Percentiles rank a stretch among this genome's conserved stretches.
phyloP scores from a whole-genome alignment of 1,139 yeast genomes.

The Saccharomyces uvarum region DNA sequence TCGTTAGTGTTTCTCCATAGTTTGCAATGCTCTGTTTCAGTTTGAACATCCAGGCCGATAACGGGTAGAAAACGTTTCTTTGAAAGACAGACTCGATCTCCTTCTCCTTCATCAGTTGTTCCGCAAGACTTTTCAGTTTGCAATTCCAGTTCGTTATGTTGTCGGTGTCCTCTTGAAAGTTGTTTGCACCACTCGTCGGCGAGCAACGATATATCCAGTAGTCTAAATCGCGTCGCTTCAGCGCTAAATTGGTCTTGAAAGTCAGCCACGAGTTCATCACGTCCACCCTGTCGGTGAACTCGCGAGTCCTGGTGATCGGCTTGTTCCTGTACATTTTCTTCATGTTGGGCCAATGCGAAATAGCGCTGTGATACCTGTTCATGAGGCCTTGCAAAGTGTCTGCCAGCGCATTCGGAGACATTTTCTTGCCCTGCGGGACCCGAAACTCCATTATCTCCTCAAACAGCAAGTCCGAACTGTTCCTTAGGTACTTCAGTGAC shows the following conservation, averaged over 20 bases:
- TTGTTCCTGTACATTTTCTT: conserved; percentile 73
- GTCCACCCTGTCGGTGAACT: conserved; percentile 57
- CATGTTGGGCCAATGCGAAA: conserved; percentile 68
- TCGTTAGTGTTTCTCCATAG: conserved; percentile 54
- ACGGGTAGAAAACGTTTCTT: conserved; percentile 33
- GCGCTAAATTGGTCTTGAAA: conserved; percentile 58
- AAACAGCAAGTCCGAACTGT: conserved; percentile 62
- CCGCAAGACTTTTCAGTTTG: conserved; percentile 63
- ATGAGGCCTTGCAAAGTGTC: conserved; percentile 34
- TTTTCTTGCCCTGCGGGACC: background rate
- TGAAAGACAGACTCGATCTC: conserved; percentile 66
- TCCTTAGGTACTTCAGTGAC: conserved; percentile 61
- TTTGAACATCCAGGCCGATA: conserved; percentile 49
- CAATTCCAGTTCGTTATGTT: conserved; percentile 4
- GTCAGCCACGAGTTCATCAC: conserved; percentile 79
- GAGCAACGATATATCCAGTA: conserved; percentile 42
- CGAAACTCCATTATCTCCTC: conserved; percentile 48
- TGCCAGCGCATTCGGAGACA: background rate
- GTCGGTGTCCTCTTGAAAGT: conserved; percentile 44
- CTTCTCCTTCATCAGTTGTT: conserved; percentile 72
- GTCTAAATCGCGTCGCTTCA: conserved; percentile 45
- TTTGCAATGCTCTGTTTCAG: conserved; percentile 64
- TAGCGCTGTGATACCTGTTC: conserved; percentile 56
- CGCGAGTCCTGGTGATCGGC: conserved; percentile 57
- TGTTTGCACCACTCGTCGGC: conserved; percentile 50